These are phyloP conservation scores for Quercus lobata DNA, from an alignment of 331 rosid genomes.

Conservation along the genomic window DNA sequence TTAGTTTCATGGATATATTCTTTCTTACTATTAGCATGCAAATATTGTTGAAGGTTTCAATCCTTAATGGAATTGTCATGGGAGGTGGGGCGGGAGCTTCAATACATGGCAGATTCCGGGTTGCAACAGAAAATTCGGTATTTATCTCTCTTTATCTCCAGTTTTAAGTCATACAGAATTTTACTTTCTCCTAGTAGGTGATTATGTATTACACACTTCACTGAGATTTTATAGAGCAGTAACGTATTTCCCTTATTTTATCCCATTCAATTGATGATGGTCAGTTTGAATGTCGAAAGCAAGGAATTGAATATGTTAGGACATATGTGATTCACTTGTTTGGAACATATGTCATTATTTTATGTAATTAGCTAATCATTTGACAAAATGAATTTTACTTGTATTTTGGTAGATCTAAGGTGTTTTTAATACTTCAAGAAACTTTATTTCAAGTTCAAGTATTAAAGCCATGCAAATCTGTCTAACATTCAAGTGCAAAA, in stretches of 20 bases:
- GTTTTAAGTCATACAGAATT: background rate
- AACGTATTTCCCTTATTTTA: background rate
- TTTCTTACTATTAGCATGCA: constrained; percentile 16
- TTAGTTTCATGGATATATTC: background rate
- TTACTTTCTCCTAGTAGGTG: background rate
- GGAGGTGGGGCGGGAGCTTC: constrained; percentile 99
- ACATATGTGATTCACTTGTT: too few relatives aligned
- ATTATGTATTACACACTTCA: background rate
- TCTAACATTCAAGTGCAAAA: too few relatives aligned
- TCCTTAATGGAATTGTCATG: constrained; percentile 92
- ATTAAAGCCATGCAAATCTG: too few relatives aligned
- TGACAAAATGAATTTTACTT: too few relatives aligned
- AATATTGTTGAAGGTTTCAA: constrained; percentile 64
- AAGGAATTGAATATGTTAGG: too few relatives aligned
- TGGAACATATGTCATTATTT: too few relatives aligned
- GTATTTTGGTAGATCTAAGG: too few relatives aligned
- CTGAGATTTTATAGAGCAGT: background rate
- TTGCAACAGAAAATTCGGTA: constrained; percentile 84
- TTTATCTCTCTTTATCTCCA: constrained; percentile 2
- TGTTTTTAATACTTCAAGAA: too few relatives aligned
- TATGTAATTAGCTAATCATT: too few relatives aligned
- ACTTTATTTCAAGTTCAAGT: too few relatives aligned
- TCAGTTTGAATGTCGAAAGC: background rate
- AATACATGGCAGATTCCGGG: constrained; percentile 82
- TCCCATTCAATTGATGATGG: background rate